Evolutionary conservation across 495 filamentous ascomycete species (phyloP).

Genomic region (Amphirosellinia nigrospora): DNA sequence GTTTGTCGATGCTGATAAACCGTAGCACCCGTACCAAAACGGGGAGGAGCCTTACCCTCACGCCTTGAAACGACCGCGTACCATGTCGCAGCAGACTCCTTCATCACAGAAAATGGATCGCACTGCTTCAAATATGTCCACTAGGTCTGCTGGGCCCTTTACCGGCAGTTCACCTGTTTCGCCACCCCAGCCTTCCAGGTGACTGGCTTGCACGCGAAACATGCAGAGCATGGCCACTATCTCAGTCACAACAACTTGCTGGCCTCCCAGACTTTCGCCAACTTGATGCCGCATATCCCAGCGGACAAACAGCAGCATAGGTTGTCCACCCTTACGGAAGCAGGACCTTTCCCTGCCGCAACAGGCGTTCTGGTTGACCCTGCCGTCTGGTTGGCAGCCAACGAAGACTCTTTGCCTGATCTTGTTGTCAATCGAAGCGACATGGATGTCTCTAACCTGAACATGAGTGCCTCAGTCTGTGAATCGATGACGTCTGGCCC

Average conservation of each 20-base stretch:
- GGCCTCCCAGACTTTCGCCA: constrained; percentile 32
- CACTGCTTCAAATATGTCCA: constrained; percentile 37
- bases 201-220: constrained; percentile 30
- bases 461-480: constrained; percentile 43
- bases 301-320: constrained; percentile 29
- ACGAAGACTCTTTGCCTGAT: constrained; percentile 28
- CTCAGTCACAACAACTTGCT: constrained; percentile 30
- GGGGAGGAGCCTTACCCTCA: constrained; percentile 31
- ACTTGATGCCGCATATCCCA: constrained; percentile 27
- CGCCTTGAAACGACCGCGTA: constrained; percentile 40
- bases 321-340: constrained; percentile 32
- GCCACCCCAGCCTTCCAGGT: constrained; percentile 31
- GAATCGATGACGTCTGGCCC: constrained; percentile 55
- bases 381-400: constrained; percentile 35
- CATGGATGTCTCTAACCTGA: constrained; percentile 36
- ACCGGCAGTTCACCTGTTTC: constrained; percentile 35
- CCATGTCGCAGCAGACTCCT: constrained; percentile 41
- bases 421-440: constrained; percentile 30
- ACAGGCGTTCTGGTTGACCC: constrained; percentile 36
- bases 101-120: constrained; percentile 41
- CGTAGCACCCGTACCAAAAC: constrained; percentile 32
- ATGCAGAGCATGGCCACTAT: constrained; percentile 30
- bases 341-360: constrained; percentile 24
- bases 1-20: constrained; percentile 31
- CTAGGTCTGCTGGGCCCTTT: constrained; percentile 39